Conservation (phyloP, 257 asterid species). For the Cynanchum wilfordii region DNA sequence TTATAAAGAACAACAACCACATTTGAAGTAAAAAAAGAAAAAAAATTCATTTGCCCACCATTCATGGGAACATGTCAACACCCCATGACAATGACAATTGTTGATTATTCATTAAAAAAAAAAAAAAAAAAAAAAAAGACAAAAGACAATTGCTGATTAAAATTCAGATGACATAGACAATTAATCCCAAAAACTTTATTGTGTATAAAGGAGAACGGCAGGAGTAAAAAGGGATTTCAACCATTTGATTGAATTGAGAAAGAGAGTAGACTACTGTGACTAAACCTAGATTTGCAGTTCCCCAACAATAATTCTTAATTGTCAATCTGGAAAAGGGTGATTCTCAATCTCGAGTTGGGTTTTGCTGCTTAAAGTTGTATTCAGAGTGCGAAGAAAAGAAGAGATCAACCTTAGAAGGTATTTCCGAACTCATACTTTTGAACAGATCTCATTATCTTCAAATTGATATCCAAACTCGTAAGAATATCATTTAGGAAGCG, state of each 20-base stretch:
- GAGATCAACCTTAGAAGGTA: neutral
- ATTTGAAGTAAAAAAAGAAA: too few relatives aligned
- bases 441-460: neutral
- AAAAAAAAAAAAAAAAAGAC: too few relatives aligned
- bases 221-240: neutral
- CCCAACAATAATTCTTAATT: neutral
- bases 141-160: too few relatives aligned
- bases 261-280: neutral
- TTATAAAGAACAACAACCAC: too few relatives aligned
- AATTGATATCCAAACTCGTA: neutral
- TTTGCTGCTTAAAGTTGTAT: neutral
- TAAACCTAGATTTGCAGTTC: neutral
- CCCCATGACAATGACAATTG: too few relatives aligned
- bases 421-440: neutral
- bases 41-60: too few relatives aligned
- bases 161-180: neutral
- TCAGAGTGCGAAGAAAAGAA: neutral
- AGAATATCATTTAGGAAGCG: neutral
- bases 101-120: too few relatives aligned
- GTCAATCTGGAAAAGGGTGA: neutral
- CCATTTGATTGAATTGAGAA: neutral
- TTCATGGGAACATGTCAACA: too few relatives aligned
- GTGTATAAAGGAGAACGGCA: neutral
- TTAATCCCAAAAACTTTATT: neutral
- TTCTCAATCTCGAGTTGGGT: neutral